These are phyloP conservation scores for Chalciporus chontae DNA, from an alignment of 768 basidiomycete genomes.

Conservation along the genomic window DNA sequence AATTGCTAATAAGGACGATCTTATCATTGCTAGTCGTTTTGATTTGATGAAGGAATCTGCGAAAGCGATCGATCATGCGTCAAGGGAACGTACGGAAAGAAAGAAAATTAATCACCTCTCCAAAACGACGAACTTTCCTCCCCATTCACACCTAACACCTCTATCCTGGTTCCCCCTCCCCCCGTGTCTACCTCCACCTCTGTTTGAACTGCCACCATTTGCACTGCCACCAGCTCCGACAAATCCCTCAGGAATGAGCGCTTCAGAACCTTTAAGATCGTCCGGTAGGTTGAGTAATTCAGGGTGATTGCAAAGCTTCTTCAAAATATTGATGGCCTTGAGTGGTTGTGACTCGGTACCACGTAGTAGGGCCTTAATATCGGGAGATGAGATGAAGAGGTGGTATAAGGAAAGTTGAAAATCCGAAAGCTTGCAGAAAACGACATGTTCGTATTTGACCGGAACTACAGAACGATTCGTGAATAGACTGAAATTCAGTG, in stretches of 20 bases:
- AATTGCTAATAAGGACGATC: constrained; percentile 95
- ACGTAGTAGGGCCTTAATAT: constrained; percentile 85
- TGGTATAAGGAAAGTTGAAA: constrained; percentile 85
- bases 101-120: constrained; percentile 57
- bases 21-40: constrained; percentile 84
- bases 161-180: constrained; percentile 35
- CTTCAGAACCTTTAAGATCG: constrained; percentile 79
- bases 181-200: constrained; percentile 38
- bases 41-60: constrained; percentile 82
- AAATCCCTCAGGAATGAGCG: constrained; percentile 80
- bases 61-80: not conserved
- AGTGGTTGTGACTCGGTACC: constrained; percentile 90
- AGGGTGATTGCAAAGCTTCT: constrained; percentile 95
- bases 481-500: not conserved
- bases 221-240: constrained; percentile 40
- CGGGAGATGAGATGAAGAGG: constrained; percentile 88
- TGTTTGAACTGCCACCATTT: no score
- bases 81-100: not conserved
- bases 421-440: constrained; percentile 83
- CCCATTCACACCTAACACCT: constrained; percentile 71
- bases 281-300: constrained; percentile 82
- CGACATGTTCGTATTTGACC: constrained; percentile 98
- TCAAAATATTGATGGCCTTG: constrained; percentile 90
- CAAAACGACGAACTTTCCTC: constrained; percentile 91
- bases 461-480: constrained; percentile 59